Base-by-base conservation (phyloP, 139 green algal species). In the Picochlorum sp. region DNA sequence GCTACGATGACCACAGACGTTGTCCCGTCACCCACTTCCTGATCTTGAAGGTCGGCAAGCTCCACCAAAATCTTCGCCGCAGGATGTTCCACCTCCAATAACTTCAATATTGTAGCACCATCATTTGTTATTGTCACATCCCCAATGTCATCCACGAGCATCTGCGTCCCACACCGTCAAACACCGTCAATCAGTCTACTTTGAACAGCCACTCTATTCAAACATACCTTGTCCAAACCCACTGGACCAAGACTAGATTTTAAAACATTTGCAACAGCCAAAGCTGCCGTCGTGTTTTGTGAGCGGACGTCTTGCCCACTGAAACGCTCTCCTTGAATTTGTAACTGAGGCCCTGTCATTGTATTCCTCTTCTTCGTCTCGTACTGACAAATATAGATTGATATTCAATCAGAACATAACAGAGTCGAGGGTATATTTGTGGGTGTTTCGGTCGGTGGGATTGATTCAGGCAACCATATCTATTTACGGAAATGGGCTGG, bases 121-220 rank as follows among this genome's bases (percentile, higher is more conserved):
- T 99, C 94, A 68, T 99, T 99, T 46, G 94, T 98, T 66, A 99
- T 98, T 6, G 94, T 99, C 14, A 99, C 95, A 60, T 99, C 94
- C 2, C 94, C 94, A 49, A 99, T 96, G 69, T 98, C 92, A 66
- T 99, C 94, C 38, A 99, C 94, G 2, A 99, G 84, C 94, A 99
- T 99, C 93, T 98, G 82, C 14, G 51, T 41, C 6, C 16, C 47
- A 54, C 58, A 49, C 21, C 23, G 34, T 41, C 34, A 41, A 41
- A 41, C 34, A 41, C 34, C 34, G 34, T 41, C 34, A 41, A 41
- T 41, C 34, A 41, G 34, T 41, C 34, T 13, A 41, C 34, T 41
- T 41, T 11, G 34, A 41, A 41, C 34, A 9, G 34, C 34, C 6
- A 41, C 34, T 41, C 34, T 13, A 11, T 9, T 45, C 24, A 23